Conservation (phyloP, 2,329 filamentous ascomycete species). For the Microcyclospora tardicrescens region DNA sequence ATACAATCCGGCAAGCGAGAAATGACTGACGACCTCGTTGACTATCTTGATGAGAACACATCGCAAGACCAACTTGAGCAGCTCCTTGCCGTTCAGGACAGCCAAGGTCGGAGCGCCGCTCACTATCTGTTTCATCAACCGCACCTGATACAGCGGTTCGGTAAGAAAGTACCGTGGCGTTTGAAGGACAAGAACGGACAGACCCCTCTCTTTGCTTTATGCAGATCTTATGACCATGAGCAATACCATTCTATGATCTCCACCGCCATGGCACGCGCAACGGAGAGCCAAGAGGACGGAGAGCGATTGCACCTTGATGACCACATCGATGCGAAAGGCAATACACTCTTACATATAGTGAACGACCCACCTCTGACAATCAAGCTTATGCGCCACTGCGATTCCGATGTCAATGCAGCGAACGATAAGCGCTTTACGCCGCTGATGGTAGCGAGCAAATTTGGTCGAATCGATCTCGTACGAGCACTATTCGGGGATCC, state of each 20-base stretch:
- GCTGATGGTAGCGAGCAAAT: conserved; percentile 97
- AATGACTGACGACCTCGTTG: conserved; percentile 61
- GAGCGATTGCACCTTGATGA: conserved; percentile 79
- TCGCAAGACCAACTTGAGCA: conserved; percentile 44
- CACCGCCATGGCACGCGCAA: conserved; percentile 62
- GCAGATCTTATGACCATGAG: conserved; percentile 85
- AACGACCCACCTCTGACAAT: conserved; percentile 68
- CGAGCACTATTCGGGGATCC: conserved; percentile 75
- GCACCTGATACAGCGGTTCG: conserved; percentile 62
- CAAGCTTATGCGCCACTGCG: conserved; percentile 67
- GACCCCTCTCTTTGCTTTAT: conserved; percentile 91
- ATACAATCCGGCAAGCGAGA: conserved; percentile 70
- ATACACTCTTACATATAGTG: conserved; percentile 90
- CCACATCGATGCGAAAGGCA: conserved; percentile 84
- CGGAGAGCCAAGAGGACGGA: conserved; percentile 60
- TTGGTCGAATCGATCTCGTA: conserved; percentile 88
- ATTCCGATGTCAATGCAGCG: conserved; percentile 88
- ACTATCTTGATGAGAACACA: conserved; percentile 48
- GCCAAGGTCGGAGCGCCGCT: conserved; percentile 75
- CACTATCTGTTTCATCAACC: conserved; percentile 95
- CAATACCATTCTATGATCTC: conserved; percentile 82
- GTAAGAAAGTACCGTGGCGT: conserved; percentile 69
- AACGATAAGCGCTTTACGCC: conserved; percentile 94
- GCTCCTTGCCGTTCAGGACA: conserved; percentile 68
- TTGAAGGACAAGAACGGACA: conserved; percentile 92